Evolutionary conservation across 2,329 filamentous ascomycete species (phyloP), one percentile per base, ranked within the genome.

Genomic region (Pseudofabraea citricarpa): DNA sequence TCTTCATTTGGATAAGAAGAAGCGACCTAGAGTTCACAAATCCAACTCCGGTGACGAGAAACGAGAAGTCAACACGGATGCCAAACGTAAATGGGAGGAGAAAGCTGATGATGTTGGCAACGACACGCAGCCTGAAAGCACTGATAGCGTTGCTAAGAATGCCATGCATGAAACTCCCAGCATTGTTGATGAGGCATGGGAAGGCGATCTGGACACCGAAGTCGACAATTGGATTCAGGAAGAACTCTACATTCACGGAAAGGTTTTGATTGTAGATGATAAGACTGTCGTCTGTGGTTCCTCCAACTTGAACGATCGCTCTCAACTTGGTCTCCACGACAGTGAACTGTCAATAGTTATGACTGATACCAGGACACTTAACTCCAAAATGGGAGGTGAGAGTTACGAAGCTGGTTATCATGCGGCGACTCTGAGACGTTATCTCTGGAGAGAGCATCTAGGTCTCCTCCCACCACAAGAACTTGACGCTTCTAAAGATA

Each of bases 211-310:
- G 0, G 78, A 91, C 53, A 77, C 79, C 1, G 93, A 97, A 63
- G 85, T 90, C 45, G 77, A 85, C 42, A 88, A 94, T 60, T 94
- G 93, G 72, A 84, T 97, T 46, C 91, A 95, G 61, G 93, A 98
- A 62, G 91, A 98, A 64, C 77, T 97, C 2, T 98, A 98, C 62
- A 84, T 97, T 37, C 93, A 98, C 63, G 86, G 82, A 21, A 98
- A 97, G 68, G 74, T 96, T 26, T 75, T 93, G 53, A 91, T 96
- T 53, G 85, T 85, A 1, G 90, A 97, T 60, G 91, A 97, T 63
- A 81, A 82, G 42, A 76, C 89, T 37, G 89, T 87, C 2, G 80
- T 96, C 41, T 93, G 89, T 60, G 89, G 89, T 15, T 90, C 84
- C 20, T 88, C 87, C 51, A 97, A 96, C 64, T 74, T 96, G 56